These are phyloP conservation scores for Podosphaera leucotricha DNA, from an alignment of 2,329 filamentous ascomycete genomes.

Conservation along the genomic window DNA sequence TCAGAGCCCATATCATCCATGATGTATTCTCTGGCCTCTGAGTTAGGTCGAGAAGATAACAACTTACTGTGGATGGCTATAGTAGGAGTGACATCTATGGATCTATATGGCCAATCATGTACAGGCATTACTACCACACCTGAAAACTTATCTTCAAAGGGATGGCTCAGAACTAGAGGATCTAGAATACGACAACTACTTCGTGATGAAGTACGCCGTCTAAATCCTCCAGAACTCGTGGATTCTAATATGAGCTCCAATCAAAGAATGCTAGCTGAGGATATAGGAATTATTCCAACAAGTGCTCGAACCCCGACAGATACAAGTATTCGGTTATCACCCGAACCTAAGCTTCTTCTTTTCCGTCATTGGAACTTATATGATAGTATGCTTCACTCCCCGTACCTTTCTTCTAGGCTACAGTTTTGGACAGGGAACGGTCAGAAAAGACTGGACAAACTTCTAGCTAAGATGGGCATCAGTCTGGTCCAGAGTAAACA, in stretches of 20 bases:
- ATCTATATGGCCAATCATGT: conserved; percentile 70
- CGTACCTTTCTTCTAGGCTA: conserved; percentile 73
- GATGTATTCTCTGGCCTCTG: conserved; percentile 82
- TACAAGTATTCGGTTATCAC: conserved; percentile 73
- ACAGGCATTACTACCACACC: conserved; percentile 47
- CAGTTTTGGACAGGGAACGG: conserved; percentile 89
- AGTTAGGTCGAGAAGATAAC: conserved; percentile 89
- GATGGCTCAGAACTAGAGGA: conserved; percentile 63
- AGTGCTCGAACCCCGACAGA: conserved; percentile 76
- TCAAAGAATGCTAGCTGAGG: conserved; percentile 37
- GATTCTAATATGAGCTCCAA: conserved; percentile 32
- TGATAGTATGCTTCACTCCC: conserved; percentile 94
- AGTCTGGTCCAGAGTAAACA: conserved; percentile 85
- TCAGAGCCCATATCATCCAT: conserved; percentile 88
- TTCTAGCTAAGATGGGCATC: conserved; percentile 95
- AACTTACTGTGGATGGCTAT: conserved; percentile 88
- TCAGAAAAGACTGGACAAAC: conserved; percentile 70
- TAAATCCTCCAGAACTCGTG: conserved; percentile 54
- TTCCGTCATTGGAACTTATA: conserved; percentile 94
- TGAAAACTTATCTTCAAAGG: conserved; percentile 33
- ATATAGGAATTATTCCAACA: conserved; percentile 65
- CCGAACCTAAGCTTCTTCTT: conserved; percentile 78
- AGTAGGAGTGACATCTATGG: conserved; percentile 82
- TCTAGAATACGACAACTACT: conserved; percentile 67
- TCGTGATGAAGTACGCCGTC: conserved; percentile 75